Conservation (phyloP, 768 basidiomycete genomes). For the Macrolepiota albuminosa region DNA sequence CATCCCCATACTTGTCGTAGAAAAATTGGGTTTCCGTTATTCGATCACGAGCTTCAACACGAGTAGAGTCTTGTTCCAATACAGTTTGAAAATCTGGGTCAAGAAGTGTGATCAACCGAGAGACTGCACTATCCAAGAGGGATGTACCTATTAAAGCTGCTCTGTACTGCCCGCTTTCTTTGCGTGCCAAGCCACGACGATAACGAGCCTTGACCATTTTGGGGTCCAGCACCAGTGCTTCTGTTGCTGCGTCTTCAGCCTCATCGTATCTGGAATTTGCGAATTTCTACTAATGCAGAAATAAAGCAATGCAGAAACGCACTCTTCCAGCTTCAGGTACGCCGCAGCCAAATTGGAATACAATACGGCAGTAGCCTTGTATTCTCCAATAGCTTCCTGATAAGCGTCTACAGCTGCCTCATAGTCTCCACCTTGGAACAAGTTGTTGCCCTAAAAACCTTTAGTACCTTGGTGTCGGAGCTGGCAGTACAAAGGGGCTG, state of each 20-base stretch:
- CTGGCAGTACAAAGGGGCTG: neutral
- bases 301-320: conserved; percentile 2
- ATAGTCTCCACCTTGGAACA: conserved; percentile 27
- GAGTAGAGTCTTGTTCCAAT: conserved; percentile 19
- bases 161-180: conserved; percentile 17
- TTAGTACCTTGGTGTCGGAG: neutral
- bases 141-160: conserved; percentile 25
- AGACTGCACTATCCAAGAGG: neutral
- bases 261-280: conserved; percentile 27
- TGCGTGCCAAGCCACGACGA: conserved; percentile 34
- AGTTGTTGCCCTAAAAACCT: conserved; percentile 25
- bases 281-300: neutral
- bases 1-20: conserved; percentile 9
- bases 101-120: neutral
- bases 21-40: conserved; percentile 10
- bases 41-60: conserved; percentile 14
- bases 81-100: conserved; percentile 23
- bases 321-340: conserved; percentile 31
- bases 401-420: conserved; percentile 24
- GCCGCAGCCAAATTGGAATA: conserved; percentile 31
- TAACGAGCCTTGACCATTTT: conserved; percentile 31
- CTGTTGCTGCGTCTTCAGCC: conserved; percentile 33
- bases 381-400: conserved; percentile 21
- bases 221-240: conserved; percentile 31
- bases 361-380: conserved; percentile 28